Percentiles rank a stretch among this genome's conserved stretches.
These are phyloP conservation scores for Diaporthe eres DNA, from an alignment of 2,329 filamentous ascomycete species.

Conservation along the genomic window DNA sequence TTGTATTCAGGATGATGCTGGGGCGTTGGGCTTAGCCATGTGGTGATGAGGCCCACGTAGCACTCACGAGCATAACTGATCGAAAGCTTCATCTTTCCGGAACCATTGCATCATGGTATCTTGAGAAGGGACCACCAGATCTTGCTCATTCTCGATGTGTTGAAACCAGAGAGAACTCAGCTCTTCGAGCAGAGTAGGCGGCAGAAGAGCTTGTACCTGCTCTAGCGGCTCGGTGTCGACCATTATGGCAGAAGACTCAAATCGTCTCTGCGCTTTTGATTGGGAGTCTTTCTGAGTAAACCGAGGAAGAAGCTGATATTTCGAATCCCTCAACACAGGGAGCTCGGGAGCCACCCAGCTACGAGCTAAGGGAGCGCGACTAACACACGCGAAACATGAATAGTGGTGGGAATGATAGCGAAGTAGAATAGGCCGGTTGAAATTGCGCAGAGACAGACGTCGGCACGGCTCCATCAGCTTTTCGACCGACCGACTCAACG, in stretches of 20 bases:
- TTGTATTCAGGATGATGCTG: background rate
- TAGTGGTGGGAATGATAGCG: background rate
- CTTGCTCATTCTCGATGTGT: background rate
- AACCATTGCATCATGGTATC: conserved; percentile 43
- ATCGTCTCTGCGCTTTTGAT: background rate
- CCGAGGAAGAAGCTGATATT: background rate
- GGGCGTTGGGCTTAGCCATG: background rate
- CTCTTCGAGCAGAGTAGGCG: background rate
- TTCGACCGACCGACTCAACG: background rate
- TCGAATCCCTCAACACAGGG: background rate
- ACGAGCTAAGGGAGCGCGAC: background rate
- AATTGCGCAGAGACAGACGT: background rate
- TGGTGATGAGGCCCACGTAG: no score
- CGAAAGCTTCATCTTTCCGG: conserved; percentile 40
- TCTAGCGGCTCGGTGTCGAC: background rate
- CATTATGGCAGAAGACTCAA: background rate
- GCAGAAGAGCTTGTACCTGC: background rate
- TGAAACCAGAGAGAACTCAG: conserved; percentile 16
- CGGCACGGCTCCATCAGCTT: background rate
- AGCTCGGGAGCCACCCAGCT: background rate
- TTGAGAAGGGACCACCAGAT: conserved; percentile 35
- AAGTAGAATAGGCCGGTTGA: background rate
- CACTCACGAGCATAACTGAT: conserved; percentile 42
- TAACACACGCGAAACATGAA: background rate
- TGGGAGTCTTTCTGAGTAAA: background rate